Base-by-base conservation (phyloP, 768 basidiomycete species). In the Suillus sp. region DNA sequence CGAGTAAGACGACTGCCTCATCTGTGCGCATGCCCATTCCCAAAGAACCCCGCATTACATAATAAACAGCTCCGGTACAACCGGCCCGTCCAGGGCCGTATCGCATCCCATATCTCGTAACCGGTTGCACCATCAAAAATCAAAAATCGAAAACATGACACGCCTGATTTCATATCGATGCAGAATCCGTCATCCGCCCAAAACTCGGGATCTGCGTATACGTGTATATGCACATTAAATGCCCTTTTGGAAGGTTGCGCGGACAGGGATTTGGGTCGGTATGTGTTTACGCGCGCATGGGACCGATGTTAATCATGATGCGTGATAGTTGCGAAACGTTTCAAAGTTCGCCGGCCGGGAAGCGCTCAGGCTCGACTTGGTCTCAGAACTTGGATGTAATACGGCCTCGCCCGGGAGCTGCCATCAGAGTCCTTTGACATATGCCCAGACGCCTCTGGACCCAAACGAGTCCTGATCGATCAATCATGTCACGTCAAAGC, bases 21-120 rank as follows among this genome's bases (percentile, higher is more conserved):
- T 45, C 45, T 11, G 45, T 45, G 45, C 45, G 45, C 45, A 7
- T 48, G 47, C 47, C 47, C 47, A 48, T 48, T 48, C 47, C 47
- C 47, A 48, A 8, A 48, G 47, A 48, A 48, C 47, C 25, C 22
- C 22, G n/a, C 47, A 48, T 7, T 20, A 40, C 7, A 40, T 20
- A 47, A 47, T 14, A 14, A 22, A 48, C 22, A 25, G 45, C 45
- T 47, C 22, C n/a, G 45, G 14, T 48, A 48, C 47, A 13, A 6
- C 7, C 47, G 47, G 47, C 0, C 47, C 47, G 47, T 1, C 2
- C 22, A 48, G 13, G 47, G n/a, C 47, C 42, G 42, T 20, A 42
- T 20, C 40, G 5, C 16, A 42, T 18, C 40, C 16, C 16, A 40
- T 40, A 45, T 45, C 48, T 27, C 25, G 48, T 18, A 50, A 50